Conservation (phyloP, 176 grass and related monocot genomes). For the Triticum monococcum region DNA sequence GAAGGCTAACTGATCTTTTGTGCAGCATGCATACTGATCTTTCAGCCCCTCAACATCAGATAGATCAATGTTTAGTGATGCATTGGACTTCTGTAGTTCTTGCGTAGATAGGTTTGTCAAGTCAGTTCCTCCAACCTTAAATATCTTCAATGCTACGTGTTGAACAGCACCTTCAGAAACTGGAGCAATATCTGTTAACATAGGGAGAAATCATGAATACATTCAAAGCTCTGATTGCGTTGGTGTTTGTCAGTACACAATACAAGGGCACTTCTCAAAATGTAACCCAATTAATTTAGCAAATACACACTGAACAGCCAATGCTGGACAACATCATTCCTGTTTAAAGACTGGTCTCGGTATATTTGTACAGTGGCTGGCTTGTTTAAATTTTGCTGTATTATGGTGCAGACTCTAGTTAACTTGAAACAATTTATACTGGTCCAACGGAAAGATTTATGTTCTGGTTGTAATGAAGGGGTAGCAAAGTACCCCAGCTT, state of each 20-base stretch:
- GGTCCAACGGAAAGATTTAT: neutral
- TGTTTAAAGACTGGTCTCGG: neutral
- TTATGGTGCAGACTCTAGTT: neutral
- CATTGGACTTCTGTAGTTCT: constrained; percentile 82
- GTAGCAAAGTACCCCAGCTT: neutral
- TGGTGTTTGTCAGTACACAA: neutral
- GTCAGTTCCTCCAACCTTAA: constrained; percentile 88
- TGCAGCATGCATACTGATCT: constrained; percentile 80
- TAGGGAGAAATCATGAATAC: constrained; percentile 1
- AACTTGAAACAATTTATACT: neutral
- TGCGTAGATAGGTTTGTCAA: constrained; percentile 79
- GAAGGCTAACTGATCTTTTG: constrained; percentile 70
- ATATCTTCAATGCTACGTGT: constrained; percentile 77
- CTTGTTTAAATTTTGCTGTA: too few relatives aligned
- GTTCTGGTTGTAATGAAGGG: neutral
- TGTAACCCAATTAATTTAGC: neutral
- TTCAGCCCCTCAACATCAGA: constrained; percentile 83
- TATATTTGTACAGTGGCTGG: neutral
- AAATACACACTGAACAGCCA: neutral
- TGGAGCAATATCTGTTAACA: constrained; percentile 86
- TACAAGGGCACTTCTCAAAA: neutral
- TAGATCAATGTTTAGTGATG: constrained; percentile 70
- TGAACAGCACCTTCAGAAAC: too few relatives aligned
- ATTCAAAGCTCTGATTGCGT: neutral
- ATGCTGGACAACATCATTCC: neutral